These are phyloP conservation scores for Phascolomyces articulosus DNA, from an alignment of 371 early-diverging fungal species.

Conservation along the genomic window DNA sequence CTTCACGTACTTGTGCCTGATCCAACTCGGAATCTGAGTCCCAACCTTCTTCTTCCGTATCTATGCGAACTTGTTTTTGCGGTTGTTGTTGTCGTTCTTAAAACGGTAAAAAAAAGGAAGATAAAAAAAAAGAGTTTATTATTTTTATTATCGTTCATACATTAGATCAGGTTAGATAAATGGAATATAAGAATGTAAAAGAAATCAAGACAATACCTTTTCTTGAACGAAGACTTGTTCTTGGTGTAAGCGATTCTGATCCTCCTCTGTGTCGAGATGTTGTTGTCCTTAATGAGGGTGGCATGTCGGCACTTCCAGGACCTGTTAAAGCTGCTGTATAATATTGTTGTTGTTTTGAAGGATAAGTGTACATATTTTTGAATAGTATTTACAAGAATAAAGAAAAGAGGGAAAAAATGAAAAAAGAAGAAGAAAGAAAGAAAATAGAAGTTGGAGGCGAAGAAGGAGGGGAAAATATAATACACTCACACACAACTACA, in stretches of 20 bases:
- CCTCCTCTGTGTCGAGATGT: neutral
- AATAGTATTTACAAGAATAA: conserved; percentile 13
- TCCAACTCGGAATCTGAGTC: conserved; percentile 44
- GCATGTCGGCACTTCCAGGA: neutral
- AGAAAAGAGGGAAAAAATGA: conserved; percentile 3
- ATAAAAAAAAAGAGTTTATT: neutral
- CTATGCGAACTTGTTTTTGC: neutral
- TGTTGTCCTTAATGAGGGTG: neutral
- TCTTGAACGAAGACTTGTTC: neutral
- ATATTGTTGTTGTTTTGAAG: conserved; percentile 11
- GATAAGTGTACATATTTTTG: conserved; percentile 11
- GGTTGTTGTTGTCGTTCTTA: neutral
- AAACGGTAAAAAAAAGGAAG: neutral
- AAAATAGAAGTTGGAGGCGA: neutral
- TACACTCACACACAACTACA: no score
- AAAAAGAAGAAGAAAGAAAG: conserved; percentile 9
- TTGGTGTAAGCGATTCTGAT: neutral
- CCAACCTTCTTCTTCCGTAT: conserved; percentile 20
- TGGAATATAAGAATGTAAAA: neutral
- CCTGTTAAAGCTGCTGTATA: conserved; percentile 14
- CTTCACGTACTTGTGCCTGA: conserved; percentile 20
- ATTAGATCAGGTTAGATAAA: neutral
- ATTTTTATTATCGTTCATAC: no score
- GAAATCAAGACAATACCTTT: neutral
- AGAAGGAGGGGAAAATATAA: neutral